These are phyloP conservation scores for Ogataea hybrid DNA, from an alignment of 1,139 yeast species.

Conservation along the genomic window DNA sequence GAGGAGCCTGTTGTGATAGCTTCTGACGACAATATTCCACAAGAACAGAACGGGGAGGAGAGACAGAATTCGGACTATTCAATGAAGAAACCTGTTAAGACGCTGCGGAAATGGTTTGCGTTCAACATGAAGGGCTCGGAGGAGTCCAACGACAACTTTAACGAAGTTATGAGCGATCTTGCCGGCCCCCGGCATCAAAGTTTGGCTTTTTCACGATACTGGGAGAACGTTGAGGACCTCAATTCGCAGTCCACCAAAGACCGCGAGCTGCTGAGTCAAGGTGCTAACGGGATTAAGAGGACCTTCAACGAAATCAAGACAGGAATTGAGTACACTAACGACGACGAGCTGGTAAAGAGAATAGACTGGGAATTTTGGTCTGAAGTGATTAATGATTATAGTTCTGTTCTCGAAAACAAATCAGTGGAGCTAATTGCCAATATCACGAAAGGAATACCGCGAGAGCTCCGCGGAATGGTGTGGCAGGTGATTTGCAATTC, in stretches of 20 bases:
- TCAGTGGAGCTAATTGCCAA: constrained; percentile 59
- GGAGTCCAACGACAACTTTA: constrained; percentile 15
- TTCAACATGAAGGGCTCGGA: constrained; percentile 20
- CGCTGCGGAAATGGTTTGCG: constrained; percentile 30
- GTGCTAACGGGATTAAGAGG: constrained; percentile 59
- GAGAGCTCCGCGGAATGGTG: constrained; percentile 78
- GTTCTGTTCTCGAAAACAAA: constrained; percentile 58
- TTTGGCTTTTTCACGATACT: constrained; percentile 39
- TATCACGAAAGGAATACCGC: constrained; percentile 76
- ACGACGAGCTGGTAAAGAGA: constrained; percentile 31
- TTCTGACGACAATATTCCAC: constrained; percentile 12
- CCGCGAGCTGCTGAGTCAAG: constrained; percentile 35
- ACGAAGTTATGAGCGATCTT: constrained; percentile 18
- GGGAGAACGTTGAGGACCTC: constrained; percentile 37
- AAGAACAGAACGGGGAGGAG: constrained; percentile 4
- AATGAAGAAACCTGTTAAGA: constrained; percentile 7
- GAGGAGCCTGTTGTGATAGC: constrained; percentile 16
- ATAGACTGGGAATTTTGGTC: constrained; percentile 93
- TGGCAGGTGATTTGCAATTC: constrained; percentile 93
- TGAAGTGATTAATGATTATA: constrained; percentile 70
- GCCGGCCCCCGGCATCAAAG: constrained; percentile 37
- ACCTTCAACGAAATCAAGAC: constrained; percentile 51
- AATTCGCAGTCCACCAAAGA: constrained; percentile 33
- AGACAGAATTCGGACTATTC: constrained; percentile 2
- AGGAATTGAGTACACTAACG: constrained; percentile 31